A percentile compares a stretch with the other conserved stretches of the same genome.
These are phyloP conservation scores for Volvox africanus DNA, from an alignment of 139 green algal species.

Conservation along the genomic window DNA sequence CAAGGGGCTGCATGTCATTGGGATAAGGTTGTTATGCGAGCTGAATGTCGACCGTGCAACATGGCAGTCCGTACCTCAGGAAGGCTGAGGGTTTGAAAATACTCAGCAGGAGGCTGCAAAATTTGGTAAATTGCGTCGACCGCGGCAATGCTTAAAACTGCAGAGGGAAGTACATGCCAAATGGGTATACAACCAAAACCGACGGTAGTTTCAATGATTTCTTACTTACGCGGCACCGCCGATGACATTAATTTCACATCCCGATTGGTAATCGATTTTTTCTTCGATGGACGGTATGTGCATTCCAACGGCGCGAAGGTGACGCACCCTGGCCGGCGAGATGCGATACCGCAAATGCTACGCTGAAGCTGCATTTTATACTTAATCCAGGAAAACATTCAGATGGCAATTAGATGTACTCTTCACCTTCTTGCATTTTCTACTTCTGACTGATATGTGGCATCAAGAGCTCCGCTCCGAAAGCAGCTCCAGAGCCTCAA, in stretches of 20 bases:
- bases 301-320: neutral
- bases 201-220: neutral
- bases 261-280: neutral
- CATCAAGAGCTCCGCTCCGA: too few relatives aligned
- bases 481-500: too few relatives aligned
- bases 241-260: slow-evolving; percentile 20
- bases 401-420: too few relatives aligned
- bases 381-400: too few relatives aligned
- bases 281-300: neutral
- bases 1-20: slow-evolving; percentile 40
- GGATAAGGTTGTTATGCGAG: neutral
- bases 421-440: too few relatives aligned
- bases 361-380: slow-evolving; percentile 29
- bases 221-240: slow-evolving; percentile 21
- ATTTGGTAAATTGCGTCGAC: slow-evolving; percentile 19
- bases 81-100: slow-evolving; percentile 68
- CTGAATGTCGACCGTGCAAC: slow-evolving; percentile 34
- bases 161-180: neutral
- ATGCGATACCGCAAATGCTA: neutral
- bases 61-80: slow-evolving; percentile 32
- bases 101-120: slow-evolving; percentile 62
- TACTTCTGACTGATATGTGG: too few relatives aligned
- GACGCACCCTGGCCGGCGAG: neutral
- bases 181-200: neutral
- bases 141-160: slow-evolving; percentile 30